phyloP scores from a whole-genome alignment of 2,329 filamentous ascomycete species.

The Aspergillus caelatus region DNA sequence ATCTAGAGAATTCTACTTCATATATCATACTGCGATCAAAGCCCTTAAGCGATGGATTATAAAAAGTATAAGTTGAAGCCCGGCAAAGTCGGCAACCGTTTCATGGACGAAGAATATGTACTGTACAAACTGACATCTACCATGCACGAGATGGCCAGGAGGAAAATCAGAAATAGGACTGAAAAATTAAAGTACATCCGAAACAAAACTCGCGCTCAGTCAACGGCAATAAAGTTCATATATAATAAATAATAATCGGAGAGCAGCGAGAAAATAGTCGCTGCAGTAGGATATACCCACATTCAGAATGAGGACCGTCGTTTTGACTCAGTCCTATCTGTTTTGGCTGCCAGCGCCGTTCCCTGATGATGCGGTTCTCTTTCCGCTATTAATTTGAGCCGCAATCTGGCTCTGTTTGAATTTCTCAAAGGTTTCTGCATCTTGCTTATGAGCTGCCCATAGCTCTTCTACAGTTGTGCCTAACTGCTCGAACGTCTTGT shows the following conservation, averaged over 20 bases:
- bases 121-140: neutral
- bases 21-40: neutral
- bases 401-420: slow-evolving; percentile 51
- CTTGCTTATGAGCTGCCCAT: slow-evolving; percentile 44
- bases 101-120: neutral
- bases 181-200: neutral
- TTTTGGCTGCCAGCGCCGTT: slow-evolving; percentile 9
- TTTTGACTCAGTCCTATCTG: slow-evolving; percentile 6
- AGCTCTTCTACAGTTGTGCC: slow-evolving; percentile 51
- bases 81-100: neutral
- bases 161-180: neutral
- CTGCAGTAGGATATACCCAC: neutral
- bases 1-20: neutral
- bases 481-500: slow-evolving; percentile 46
- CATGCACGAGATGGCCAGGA: neutral
- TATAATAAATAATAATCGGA: neutral
- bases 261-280: slow-evolving; percentile 13
- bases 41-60: neutral
- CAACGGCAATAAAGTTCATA: neutral
- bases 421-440: slow-evolving; percentile 47
- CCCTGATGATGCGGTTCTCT: slow-evolving; percentile 23
- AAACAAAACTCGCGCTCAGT: neutral
- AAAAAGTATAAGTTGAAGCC: neutral
- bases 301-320: slow-evolving; percentile 5
- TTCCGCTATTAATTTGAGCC: slow-evolving; percentile 48